Percentiles rank a stretch among this genome's conserved stretches.
phyloP scores from a whole-genome alignment of 139 green algal species.

The Haematococcus sp. region DNA sequence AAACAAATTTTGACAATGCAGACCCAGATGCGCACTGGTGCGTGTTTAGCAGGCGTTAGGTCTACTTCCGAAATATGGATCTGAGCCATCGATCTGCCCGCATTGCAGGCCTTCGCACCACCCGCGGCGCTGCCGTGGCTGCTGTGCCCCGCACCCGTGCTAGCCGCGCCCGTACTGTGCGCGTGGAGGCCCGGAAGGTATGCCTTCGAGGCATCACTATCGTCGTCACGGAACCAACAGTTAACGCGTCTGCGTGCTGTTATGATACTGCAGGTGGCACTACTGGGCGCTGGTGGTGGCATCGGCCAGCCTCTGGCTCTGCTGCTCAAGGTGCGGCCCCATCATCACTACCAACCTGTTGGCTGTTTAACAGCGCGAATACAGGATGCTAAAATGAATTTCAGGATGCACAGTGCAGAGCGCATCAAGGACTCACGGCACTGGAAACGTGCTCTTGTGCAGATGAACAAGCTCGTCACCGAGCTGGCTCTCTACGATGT shows the following conservation, averaged over 20 bases:
- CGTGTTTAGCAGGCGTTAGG: too few species aligned
- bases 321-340: conserved; percentile 80
- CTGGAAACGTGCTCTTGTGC: conserved; percentile 39
- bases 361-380: too few species aligned
- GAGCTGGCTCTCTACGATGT: conserved; percentile 98
- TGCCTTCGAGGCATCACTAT: too few species aligned
- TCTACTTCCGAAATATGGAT: too few species aligned
- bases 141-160: not conserved
- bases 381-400: too few species aligned
- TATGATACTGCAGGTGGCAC: conserved; percentile 48
- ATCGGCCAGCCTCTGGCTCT: conserved; percentile 86
- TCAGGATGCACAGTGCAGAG: not conserved
- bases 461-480: conserved; percentile 81
- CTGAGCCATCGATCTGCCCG: too few species aligned
- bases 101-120: not conserved
- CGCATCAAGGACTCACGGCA: too few species aligned
- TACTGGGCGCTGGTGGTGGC: conserved; percentile 80
- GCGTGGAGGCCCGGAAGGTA: conserved; percentile 2
- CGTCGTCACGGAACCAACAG: too few species aligned
- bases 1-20: too few species aligned
- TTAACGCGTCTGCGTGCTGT: not conserved
- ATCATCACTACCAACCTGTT: too few species aligned
- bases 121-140: not conserved
- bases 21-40: too few species aligned
- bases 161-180: not conserved